Conservation (phyloP, 129 eudicot genomes). For the Escallonia rubra region DNA sequence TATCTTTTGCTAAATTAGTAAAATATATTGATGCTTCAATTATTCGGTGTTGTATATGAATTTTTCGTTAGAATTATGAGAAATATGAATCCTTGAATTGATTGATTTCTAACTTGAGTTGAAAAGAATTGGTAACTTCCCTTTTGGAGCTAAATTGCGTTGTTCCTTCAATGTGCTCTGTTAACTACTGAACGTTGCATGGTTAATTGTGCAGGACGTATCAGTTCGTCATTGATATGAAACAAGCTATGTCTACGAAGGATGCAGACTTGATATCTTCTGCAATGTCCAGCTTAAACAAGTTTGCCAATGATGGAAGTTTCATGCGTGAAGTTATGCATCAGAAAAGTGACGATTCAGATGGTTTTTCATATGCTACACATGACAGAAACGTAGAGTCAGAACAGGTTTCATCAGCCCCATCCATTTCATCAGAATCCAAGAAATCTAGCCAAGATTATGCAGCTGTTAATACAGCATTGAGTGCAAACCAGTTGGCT, state of each 20-base stretch:
- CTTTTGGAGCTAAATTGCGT: too few species aligned
- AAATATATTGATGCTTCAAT: neutral
- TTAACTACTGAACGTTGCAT: constrained; percentile 31
- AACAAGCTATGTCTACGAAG: constrained; percentile 43
- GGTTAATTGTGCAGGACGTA: constrained; percentile 30
- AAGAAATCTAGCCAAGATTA: constrained; percentile 25
- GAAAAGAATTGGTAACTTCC: too few species aligned
- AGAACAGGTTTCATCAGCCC: constrained; percentile 10
- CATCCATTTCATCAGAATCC: too few species aligned
- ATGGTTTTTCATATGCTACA: too few species aligned
- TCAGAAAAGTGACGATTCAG: constrained; percentile 23
- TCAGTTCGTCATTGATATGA: constrained; percentile 47
- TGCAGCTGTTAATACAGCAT: constrained; percentile 28
- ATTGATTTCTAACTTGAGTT: too few species aligned
- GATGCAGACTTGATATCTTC: constrained; percentile 67
- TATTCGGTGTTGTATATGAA: too few species aligned
- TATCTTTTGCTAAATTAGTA: neutral
- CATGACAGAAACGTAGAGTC: constrained; percentile 20
- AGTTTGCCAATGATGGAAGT: constrained; percentile 72
- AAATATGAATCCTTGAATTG: too few species aligned
- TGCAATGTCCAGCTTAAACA: constrained; percentile 70
- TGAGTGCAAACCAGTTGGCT: constrained; percentile 89
- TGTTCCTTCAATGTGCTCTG: too few species aligned
- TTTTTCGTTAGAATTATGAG: too few species aligned
- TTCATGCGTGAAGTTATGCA: constrained; percentile 41